Conservation (phyloP, 345 rosid genomes). For the Eucalyptus virginea region DNA sequence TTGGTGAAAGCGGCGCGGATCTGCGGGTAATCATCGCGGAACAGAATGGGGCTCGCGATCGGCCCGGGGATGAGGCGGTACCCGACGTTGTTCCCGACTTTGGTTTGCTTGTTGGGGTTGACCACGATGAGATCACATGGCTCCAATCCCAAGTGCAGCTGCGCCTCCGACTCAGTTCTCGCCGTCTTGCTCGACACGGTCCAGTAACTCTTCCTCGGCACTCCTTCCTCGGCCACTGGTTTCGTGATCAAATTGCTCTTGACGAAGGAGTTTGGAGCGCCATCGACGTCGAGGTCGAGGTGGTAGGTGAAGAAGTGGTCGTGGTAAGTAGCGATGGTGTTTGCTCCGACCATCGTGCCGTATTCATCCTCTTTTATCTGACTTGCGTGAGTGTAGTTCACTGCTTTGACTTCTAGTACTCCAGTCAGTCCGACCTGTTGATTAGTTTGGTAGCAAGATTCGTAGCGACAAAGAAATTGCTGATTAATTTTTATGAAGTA, state of each 20-base stretch:
- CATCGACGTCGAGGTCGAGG: constrained; percentile 72
- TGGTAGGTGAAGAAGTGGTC: constrained; percentile 71
- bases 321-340: constrained; percentile 59
- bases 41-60: constrained; percentile 29
- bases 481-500: background rate
- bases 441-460: background rate
- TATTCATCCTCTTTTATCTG: constrained; percentile 21
- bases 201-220: constrained; percentile 68
- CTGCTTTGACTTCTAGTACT: constrained; percentile 41
- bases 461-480: background rate
- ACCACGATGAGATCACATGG: constrained; percentile 41
- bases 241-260: constrained; percentile 32
- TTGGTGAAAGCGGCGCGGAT: constrained; percentile 44
- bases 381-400: constrained; percentile 22
- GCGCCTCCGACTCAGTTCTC: constrained; percentile 55
- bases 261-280: constrained; percentile 50
- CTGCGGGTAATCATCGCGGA: constrained; percentile 53
- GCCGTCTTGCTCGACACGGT: constrained; percentile 45
- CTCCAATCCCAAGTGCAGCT: constrained; percentile 32
- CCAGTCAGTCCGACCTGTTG: constrained; percentile 56
- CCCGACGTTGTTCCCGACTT: constrained; percentile 53
- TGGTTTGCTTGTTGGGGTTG: constrained; percentile 46
- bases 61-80: constrained; percentile 54
- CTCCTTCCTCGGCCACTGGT: constrained; percentile 1
- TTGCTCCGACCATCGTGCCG: constrained; percentile 52